Evolutionary conservation across 306 rosid genomes (phyloP).

Genomic region (Oxytropis ochrocephala): DNA sequence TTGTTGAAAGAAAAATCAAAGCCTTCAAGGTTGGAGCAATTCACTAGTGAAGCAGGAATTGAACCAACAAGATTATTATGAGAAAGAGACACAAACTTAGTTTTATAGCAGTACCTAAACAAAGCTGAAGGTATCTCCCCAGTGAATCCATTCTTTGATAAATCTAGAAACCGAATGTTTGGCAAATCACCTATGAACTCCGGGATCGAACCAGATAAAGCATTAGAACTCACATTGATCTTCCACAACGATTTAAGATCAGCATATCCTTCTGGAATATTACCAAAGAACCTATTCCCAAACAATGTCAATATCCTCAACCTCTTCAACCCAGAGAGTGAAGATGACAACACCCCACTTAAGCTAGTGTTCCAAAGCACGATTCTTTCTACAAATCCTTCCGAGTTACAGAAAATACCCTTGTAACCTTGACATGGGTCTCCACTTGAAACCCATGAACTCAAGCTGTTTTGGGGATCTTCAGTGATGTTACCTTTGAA

Average conservation of each 20-base stretch:
- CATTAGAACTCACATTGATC: conserved; percentile 87
- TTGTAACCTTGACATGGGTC: conserved; percentile 59
- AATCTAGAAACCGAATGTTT: conserved; percentile 76
- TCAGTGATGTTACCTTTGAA: conserved; percentile 67
- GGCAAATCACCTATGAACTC: conserved; percentile 81
- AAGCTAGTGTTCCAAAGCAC: conserved; percentile 82
- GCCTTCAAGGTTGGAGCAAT: conserved; percentile 82
- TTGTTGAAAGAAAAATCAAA: conserved; percentile 90
- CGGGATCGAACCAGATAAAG: conserved; percentile 73
- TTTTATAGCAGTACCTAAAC: conserved; percentile 68
- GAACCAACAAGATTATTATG: conserved; percentile 63
- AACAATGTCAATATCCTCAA: conserved; percentile 80
- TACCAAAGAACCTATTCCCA: conserved; percentile 70
- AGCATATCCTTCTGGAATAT: conserved; percentile 62
- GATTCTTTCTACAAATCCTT: conserved; percentile 80
- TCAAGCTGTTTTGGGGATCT: conserved; percentile 60
- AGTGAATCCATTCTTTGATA: conserved; percentile 72
- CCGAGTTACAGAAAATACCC: conserved; percentile 66
- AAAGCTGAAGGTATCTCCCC: conserved; percentile 77
- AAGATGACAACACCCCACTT: conserved; percentile 65
- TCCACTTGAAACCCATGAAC: conserved; percentile 57
- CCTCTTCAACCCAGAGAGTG: conserved; percentile 64
- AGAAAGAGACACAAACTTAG: conserved; percentile 76
- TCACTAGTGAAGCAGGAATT: conserved; percentile 63
- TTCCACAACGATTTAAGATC: conserved; percentile 73